Evolutionary conservation across 768 basidiomycete genomes (phyloP).

Genomic region (Rickenella mellea): DNA sequence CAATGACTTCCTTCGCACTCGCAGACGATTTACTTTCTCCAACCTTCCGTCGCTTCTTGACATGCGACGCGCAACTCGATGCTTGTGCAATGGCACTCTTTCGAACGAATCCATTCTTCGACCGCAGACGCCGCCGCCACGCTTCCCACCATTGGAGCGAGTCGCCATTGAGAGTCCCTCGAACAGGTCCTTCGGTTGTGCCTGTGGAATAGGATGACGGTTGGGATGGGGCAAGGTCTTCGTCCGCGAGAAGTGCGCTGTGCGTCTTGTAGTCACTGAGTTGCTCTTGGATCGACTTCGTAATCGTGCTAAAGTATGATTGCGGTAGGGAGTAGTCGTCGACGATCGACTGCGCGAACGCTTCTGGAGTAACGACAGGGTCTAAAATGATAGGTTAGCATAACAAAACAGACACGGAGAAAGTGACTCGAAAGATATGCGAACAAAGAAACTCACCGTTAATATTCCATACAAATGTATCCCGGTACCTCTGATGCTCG

Average conservation of each 20-base stretch:
- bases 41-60: conserved; percentile 33
- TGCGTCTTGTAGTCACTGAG: conserved; percentile 72
- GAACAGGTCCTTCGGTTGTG: conserved; percentile 18
- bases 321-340: conserved; percentile 80
- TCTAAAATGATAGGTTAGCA: conserved; percentile 36
- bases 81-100: conserved; percentile 20
- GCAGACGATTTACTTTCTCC: conserved; percentile 16
- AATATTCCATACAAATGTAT: conserved; percentile 96
- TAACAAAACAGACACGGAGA: neutral
- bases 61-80: neutral
- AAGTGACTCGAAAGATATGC: neutral
- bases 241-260: conserved; percentile 34
- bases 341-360: conserved; percentile 82
- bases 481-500: conserved; percentile 87
- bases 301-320: conserved; percentile 56
- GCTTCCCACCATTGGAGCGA: conserved; percentile 58
- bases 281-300: conserved; percentile 82
- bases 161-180: conserved; percentile 40
- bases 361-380: conserved; percentile 79
- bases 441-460: conserved; percentile 51
- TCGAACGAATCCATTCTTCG: conserved; percentile 23
- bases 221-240: conserved; percentile 15
- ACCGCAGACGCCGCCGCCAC: conserved; percentile 52
- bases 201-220: conserved; percentile 1
- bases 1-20: conserved; percentile 11